Base-by-base conservation (phyloP, 805 yeast species). In the Starmerella kuoi region DNA sequence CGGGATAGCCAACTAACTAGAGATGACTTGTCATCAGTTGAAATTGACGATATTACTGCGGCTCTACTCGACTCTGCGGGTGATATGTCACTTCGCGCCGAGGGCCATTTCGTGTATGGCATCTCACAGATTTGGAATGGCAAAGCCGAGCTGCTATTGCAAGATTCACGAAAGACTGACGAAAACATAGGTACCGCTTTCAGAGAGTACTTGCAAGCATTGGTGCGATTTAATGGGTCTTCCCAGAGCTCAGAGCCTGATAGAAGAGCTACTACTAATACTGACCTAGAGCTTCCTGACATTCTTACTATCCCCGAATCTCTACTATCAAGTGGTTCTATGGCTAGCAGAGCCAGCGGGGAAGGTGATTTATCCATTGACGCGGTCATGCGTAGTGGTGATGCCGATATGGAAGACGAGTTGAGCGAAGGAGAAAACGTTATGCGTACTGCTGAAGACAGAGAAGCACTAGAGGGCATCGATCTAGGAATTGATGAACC, bases 31-130 rank as follows among this genome's bases (percentile, higher is more conserved):
- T 18, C 14, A 11, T 21, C 30, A 2, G 31, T 46, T 18, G 40
- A 36, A 3, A 15, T 46, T n/a, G 42, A 11, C 12, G 17, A 8
- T 3, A 44, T 31, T n/a, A 23, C 44, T 15, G 31, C 31, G 17
- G 50, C 35, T 14, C 4, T 38, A 7, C 24, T 41, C 7, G 34
- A n/a, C 6, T 14, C 35, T 17, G 23, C 24, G 22, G n/a, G 28
- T 11, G 28, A 26, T 5, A 5, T 42, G 35, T 36, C 53, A 14
- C 45, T 50, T 19, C 46, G 52, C n/a, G 42, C 43, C 19, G 54
- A 50, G 35, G 50, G 53, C 20, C 50, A 49, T 33, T 32, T 39
- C 25, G 38, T 46, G 25, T 46, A 41, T 35, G 54, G 54, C 19
- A 37, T 50, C 19, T 34, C 50, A 20, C 48, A 38, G 34, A 49